Evolutionary conservation across 352 stramenopile genomes (phyloP).

Genomic region (Elongisporangium prolatum): DNA sequence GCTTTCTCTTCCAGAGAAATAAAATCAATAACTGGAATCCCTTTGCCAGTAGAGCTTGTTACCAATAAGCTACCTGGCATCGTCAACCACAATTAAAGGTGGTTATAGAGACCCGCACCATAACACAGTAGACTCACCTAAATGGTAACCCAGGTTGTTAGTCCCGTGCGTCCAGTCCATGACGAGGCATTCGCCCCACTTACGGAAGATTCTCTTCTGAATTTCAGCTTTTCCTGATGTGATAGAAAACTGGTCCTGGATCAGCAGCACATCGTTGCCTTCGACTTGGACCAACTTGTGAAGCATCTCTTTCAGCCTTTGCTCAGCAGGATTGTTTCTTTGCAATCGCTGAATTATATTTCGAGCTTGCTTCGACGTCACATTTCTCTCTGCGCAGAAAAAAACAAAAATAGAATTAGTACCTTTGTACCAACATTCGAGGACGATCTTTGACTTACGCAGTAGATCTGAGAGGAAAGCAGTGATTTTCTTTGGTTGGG

Average conservation of each 20-base stretch:
- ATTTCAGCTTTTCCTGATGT: slow-evolving; percentile 2
- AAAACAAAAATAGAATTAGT: too few relatives aligned
- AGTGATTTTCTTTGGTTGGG: too few relatives aligned
- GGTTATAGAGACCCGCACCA: too few relatives aligned
- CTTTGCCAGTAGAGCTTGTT: slow-evolving; percentile 11
- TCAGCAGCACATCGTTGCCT: slow-evolving; percentile 5
- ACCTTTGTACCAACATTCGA: too few relatives aligned
- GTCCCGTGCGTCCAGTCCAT: slow-evolving; percentile 10
- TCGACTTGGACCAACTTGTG: slow-evolving; percentile 4
- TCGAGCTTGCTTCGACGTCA: slow-evolving; percentile 7
- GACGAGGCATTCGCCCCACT: slow-evolving; percentile 4
- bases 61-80: slow-evolving; percentile 11
- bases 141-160: slow-evolving; percentile 11
- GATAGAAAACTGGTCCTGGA: slow-evolving; percentile 9
- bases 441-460: too few relatives aligned
- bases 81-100: background rate
- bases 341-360: slow-evolving; percentile 6
- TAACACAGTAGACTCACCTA: background rate
- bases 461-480: too few relatives aligned
- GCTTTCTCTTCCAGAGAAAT: slow-evolving; percentile 14
- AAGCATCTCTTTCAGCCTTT: background rate
- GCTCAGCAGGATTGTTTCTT: background rate
- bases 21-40: slow-evolving; percentile 15
- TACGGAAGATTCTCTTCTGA: slow-evolving; percentile 4
- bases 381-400: too few relatives aligned